Percentiles rank a stretch among this genome's conserved stretches.
These are phyloP conservation scores for Bolboschoenus planiculmis DNA, from an alignment of 176 grass and related monocot species.

Conservation along the genomic window DNA sequence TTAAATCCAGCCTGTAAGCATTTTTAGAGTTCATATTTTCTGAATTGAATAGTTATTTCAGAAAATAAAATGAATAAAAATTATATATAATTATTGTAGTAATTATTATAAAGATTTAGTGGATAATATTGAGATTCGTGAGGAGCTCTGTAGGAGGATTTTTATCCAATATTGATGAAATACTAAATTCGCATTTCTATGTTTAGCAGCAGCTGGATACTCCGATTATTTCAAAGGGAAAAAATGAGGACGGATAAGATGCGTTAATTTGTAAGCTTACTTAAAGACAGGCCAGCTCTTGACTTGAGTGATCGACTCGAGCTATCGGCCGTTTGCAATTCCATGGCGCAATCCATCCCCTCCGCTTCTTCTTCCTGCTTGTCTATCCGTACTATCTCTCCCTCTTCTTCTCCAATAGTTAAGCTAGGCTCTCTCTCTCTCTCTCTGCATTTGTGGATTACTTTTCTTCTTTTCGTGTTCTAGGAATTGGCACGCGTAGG, in stretches of 20 bases:
- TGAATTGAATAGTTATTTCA: too few relatives aligned
- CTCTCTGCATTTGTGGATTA: neutral
- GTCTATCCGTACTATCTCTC: neutral
- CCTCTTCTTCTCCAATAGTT: neutral
- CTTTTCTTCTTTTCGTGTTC: neutral
- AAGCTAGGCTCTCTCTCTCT: neutral
- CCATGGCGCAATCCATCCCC: conserved; percentile 14
- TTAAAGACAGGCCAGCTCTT: neutral
- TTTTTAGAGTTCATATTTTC: too few relatives aligned
- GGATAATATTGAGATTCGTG: too few relatives aligned
- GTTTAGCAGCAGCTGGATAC: too few relatives aligned
- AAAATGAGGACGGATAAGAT: neutral
- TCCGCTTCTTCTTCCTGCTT: neutral
- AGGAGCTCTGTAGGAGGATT: too few relatives aligned
- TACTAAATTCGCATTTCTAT: too few relatives aligned
- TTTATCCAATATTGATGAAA: too few relatives aligned
- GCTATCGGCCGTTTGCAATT: neutral
- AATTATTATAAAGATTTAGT: too few relatives aligned
- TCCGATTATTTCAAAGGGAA: neutral
- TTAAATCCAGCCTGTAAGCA: too few relatives aligned
- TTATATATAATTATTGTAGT: too few relatives aligned
- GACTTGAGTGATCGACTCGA: neutral
- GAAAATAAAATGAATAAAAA: too few relatives aligned
- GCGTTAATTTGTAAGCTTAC: neutral
- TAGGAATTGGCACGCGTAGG: neutral